Conservation (phyloP, 305 asterid species). For the Plantago coronopus region DNA sequence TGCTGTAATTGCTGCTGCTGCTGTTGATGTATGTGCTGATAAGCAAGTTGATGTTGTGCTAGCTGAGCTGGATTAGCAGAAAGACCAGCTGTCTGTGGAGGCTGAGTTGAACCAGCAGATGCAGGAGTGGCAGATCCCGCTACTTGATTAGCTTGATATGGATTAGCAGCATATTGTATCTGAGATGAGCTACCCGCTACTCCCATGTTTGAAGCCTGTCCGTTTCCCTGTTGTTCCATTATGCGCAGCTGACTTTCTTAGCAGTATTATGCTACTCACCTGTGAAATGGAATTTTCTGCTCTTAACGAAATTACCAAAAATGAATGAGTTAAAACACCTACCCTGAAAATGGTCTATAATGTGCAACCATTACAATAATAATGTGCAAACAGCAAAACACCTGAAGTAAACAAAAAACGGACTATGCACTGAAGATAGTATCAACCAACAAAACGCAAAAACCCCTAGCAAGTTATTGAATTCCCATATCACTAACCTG, state of each 20-base stretch:
- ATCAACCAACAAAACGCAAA: no score
- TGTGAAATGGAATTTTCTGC: slow-evolving; percentile 3
- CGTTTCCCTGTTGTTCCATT: slow-evolving; percentile 93
- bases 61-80: slow-evolving; percentile 66
- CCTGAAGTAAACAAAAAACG: no score
- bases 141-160: slow-evolving; percentile 72
- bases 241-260: slow-evolving; percentile 6
- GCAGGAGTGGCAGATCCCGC: slow-evolving; percentile 34
- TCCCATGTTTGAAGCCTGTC: slow-evolving; percentile 64
- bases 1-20: slow-evolving; percentile 84
- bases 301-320: neutral
- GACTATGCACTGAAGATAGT: no score
- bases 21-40: slow-evolving; percentile 90
- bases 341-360: no score
- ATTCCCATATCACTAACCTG: no score
- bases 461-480: no score
- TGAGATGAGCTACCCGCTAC: slow-evolving; percentile 55
- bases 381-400: no score
- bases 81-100: slow-evolving; percentile 62
- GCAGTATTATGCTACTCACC: slow-evolving; percentile 21
- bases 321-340: no score
- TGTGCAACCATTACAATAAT: no score
- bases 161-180: slow-evolving; percentile 48
- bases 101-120: slow-evolving; percentile 52
- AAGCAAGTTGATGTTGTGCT: slow-evolving; percentile 84